A percentile compares a stretch with the other conserved stretches of the same genome.
Conservation (phyloP, 73 alveolate species). For the Halteria grandinella region DNA sequence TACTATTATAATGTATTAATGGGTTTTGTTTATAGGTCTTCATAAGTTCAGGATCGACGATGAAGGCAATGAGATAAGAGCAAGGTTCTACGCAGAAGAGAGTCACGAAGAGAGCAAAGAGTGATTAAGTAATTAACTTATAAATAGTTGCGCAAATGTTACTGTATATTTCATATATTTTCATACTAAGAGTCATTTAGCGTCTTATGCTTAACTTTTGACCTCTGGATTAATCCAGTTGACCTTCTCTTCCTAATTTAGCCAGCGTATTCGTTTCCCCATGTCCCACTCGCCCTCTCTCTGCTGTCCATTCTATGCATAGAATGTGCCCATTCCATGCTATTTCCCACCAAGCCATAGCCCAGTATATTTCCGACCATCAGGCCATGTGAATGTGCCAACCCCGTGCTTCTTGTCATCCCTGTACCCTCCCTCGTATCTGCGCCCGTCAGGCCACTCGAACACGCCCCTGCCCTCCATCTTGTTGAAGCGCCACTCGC, state of each 20-base stretch:
- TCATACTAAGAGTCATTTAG: not conserved
- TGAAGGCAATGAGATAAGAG: slow-evolving; percentile 29
- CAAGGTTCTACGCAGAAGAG: not conserved
- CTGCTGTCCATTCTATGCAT: slow-evolving; percentile 51
- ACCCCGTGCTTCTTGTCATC: slow-evolving; percentile 63
- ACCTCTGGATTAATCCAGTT: not conserved
- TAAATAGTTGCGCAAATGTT: not conserved
- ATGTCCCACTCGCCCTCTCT: slow-evolving; percentile 78
- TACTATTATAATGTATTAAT: not conserved
- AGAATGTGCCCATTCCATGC: slow-evolving; percentile 73
- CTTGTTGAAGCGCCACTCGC: slow-evolving; percentile 67
- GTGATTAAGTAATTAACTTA: not conserved
- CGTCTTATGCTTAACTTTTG: not conserved
- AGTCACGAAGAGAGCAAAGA: not conserved
- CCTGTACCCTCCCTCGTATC: slow-evolving; percentile 69
- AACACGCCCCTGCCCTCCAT: slow-evolving; percentile 78
- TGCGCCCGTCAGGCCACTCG: slow-evolving; percentile 78
- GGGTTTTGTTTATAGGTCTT: slow-evolving; percentile 18
- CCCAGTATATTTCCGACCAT: slow-evolving; percentile 69
- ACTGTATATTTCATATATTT: not conserved
- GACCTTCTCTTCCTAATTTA: slow-evolving; percentile 13
- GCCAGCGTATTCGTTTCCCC: slow-evolving; percentile 66
- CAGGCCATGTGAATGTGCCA: slow-evolving; percentile 60
- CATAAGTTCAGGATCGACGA: slow-evolving; percentile 8
- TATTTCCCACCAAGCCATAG: slow-evolving; percentile 71